Base-by-base conservation (phyloP, 805 yeast genomes). In the Grigorovia transvaalensis region DNA sequence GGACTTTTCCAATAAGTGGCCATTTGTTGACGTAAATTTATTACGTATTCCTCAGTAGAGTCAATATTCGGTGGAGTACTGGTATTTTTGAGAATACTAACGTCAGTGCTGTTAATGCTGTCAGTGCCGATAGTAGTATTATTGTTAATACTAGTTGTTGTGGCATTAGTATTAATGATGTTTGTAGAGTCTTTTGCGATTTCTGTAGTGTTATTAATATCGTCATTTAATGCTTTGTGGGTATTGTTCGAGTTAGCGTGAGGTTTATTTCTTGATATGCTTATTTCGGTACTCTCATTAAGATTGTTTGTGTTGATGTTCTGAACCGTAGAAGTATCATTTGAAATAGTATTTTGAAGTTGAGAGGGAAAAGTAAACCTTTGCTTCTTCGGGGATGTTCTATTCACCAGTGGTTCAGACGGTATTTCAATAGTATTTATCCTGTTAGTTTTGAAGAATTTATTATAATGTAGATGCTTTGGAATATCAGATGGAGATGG, bases 1-100 rank as follows among this genome's bases (percentile, higher is more conserved):
- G 90, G 87, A 29, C 84, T 76, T 61, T 84, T 82, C 64, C 77
- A 73, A 53, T 82, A 87, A 0, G 84, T 68, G 2, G 75, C 76
- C 56, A 73, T 53, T 43, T 64, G 64, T 52, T 67, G 73, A 50
- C 77, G 65, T 48, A 70, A 44, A 42, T 57, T 58, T 13, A 54
- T 54, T 6, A 61, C 64, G 30, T 59, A 61, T 30, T 61, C 68
- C 15, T 38, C 42, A 38, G 42, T 38, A n/a, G 42, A 7, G 15
- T 38, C 42, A 38, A 38, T 13, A 38, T 38, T 38, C 8, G n/a
- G 17, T 7, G 38, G 38, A 33, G 4, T 38, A 38, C 15, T 38
- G 42, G 12, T 11, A 13, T 33, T 33, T 33, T 33, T 13, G 15
- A 11, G 4, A 33, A 33, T 33, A 13, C 38, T 33, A 13, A 9